Evolutionary conservation across 2,329 filamentous ascomycete genomes (phyloP).

Genomic region (Claviceps purpurea): DNA sequence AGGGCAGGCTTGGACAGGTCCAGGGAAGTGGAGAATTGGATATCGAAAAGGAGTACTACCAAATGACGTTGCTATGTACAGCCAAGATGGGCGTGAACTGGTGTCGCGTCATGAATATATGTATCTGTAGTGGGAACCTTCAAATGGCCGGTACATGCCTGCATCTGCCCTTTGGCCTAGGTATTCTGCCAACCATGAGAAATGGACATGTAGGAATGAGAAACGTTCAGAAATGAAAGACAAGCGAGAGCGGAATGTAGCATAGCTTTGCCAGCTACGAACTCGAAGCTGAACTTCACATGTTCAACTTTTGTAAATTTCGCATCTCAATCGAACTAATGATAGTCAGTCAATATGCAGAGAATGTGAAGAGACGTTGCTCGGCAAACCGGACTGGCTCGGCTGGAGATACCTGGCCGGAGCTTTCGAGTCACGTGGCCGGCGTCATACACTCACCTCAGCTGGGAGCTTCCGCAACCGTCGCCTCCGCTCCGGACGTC

Average conservation of each 20-base stretch:
- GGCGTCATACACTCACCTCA: slow-evolving; percentile 2
- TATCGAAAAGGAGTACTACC: not conserved
- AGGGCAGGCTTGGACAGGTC: not conserved
- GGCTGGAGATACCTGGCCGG: not conserved
- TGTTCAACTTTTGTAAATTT: no score
- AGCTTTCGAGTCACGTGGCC: slow-evolving; percentile 3
- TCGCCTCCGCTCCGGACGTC: not conserved
- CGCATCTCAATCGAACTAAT: no score
- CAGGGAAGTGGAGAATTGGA: not conserved
- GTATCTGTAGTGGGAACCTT: not conserved
- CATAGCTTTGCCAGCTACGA: no score
- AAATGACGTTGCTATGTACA: not conserved
- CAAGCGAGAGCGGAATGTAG: no score
- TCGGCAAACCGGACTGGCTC: not conserved
- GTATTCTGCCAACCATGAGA: no score
- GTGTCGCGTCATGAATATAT: not conserved
- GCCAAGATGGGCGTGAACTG: not conserved
- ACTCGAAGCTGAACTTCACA: no score
- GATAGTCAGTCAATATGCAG: no score
- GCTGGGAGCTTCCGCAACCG: not conserved
- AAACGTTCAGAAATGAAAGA: no score
- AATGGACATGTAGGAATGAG: no score
- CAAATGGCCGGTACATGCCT: not conserved
- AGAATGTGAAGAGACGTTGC: no score
- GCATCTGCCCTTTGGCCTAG: not conserved